Evolutionary conservation across 2,329 filamentous ascomycete genomes (phyloP).

Genomic region (Didymella exigua): DNA sequence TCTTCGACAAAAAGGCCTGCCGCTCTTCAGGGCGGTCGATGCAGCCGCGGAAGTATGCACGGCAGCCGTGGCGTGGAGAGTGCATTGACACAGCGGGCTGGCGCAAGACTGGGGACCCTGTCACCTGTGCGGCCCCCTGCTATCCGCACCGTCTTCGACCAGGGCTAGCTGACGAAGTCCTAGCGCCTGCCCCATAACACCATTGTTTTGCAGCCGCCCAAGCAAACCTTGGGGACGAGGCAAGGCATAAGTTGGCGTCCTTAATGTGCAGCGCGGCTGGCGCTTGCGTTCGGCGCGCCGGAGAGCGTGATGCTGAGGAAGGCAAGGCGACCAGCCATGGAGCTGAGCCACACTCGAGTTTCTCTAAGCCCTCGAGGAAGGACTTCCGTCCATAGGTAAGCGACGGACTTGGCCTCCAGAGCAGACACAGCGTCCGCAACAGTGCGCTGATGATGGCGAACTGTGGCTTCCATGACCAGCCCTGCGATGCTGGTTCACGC

Average conservation of each 20-base stretch:
- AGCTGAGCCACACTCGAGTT: slow-evolving; percentile 5
- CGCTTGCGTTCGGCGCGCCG: slow-evolving; percentile 23
- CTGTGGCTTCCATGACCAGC: slow-evolving; percentile 41
- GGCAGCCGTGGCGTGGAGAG: slow-evolving; percentile 31
- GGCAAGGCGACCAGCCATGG: slow-evolving; percentile 11
- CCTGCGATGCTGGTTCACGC: slow-evolving; percentile 39
- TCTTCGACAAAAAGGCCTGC: slow-evolving; percentile 42
- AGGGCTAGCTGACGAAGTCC: slow-evolving; percentile 30
- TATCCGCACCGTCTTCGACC: slow-evolving; percentile 36
- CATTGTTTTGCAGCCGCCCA: slow-evolving; percentile 33
- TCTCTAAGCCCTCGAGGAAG: not conserved
- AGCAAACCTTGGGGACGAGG: slow-evolving; percentile 30
- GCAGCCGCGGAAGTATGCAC: slow-evolving; percentile 47
- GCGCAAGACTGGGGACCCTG: slow-evolving; percentile 33
- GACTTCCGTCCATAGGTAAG: slow-evolving; percentile 4
- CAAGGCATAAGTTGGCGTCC: slow-evolving; percentile 28
- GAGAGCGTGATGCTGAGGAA: slow-evolving; percentile 14
- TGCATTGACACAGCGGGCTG: slow-evolving; percentile 31
- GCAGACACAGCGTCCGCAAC: slow-evolving; percentile 18
- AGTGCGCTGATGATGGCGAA: slow-evolving; percentile 28
- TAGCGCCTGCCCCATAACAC: slow-evolving; percentile 31
- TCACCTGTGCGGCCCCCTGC: slow-evolving; percentile 31
- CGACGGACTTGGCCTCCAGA: slow-evolving; percentile 4
- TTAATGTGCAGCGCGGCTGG: slow-evolving; percentile 24
- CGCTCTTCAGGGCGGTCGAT: slow-evolving; percentile 40